Evolutionary conservation across 768 basidiomycete species (phyloP), one percentile per base, ranked within the genome.

Genomic region (Phlebiopsis gigantea): DNA sequence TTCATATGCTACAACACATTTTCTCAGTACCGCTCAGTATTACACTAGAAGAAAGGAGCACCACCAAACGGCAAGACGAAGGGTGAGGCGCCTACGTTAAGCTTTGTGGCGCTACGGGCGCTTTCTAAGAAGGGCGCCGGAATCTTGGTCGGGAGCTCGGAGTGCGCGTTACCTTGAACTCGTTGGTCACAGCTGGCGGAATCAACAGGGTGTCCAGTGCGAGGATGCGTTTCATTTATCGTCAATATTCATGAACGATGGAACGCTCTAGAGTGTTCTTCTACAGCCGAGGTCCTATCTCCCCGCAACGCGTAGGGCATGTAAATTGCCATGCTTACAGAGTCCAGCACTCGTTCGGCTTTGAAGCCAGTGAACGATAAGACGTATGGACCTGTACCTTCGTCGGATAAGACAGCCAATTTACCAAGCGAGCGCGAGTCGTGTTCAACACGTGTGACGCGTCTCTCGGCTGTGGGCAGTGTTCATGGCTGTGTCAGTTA

Each of bases 371-470:
- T n/a, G n/a, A n/a, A n/a, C 28, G 50, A 51, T 51, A 51, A 51
- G 50, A 7, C 34, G 17, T 17, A 39, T 39, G 34, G 17, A 39
- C n/a, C n/a, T n/a, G n/a, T n/a, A 39, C 34, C 19, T 22, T 41
- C 31, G 31, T 31, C 9, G 6, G 50, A 51, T 51, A 51, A 51
- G 50, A n/a, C 24, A 30, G 24, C 19, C 21, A 21, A 28, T 31
- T 26, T 29, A 12, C 21, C 50, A 51, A 41, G 31, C 50, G 34
- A 51, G 25, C 7, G 50, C 34, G 19, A 31, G 15, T 30, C 50
- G 39, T 41, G 50, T 30, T 30, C 31, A 39, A 51, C 50, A 51
- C 50, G 50, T 51, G 50, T 39, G 21, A 15, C 50, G 50, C 50
- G 19, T 22, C 21, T 22, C 31, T 30, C 50, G 30, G 17, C 34